Conservation (phyloP, 2,329 filamentous ascomycete genomes). For the Ustulina deusta region DNA sequence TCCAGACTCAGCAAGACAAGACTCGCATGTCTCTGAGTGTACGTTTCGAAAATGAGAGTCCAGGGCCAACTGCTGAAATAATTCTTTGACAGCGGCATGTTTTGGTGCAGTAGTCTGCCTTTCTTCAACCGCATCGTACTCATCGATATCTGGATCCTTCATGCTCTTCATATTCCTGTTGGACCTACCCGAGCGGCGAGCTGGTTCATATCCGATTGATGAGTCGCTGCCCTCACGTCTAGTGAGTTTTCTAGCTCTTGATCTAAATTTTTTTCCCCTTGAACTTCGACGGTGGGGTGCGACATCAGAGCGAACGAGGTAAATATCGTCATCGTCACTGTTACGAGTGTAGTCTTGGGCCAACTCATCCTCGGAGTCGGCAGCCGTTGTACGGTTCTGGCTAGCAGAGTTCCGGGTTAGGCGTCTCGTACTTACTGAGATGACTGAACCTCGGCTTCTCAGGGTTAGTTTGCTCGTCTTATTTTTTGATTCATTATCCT, state of each 20-base stretch:
- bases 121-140: constrained; percentile 65
- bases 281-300: constrained; percentile 38
- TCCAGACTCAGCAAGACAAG: constrained; percentile 70
- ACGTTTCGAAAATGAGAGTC: constrained; percentile 75
- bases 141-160: constrained; percentile 67
- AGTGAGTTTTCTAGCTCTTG: constrained; percentile 28
- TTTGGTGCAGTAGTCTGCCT: constrained; percentile 61
- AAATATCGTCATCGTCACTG: constrained; percentile 43
- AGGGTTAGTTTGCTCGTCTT: not conserved
- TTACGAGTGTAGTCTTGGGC: constrained; percentile 40
- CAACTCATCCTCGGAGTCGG: constrained; percentile 51
- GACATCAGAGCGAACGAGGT: constrained; percentile 48
- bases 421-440: constrained; percentile 24
- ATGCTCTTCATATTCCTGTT: constrained; percentile 60
- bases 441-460: constrained; percentile 17
- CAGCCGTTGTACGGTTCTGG: constrained; percentile 18
- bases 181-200: constrained; percentile 62
- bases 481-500: constrained; percentile 35
- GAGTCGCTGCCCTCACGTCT: constrained; percentile 51
- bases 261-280: constrained; percentile 37
- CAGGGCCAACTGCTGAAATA: constrained; percentile 72
- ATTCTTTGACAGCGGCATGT: constrained; percentile 75
- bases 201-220: constrained; percentile 66
- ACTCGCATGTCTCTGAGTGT: constrained; percentile 79
- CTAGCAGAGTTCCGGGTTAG: constrained; percentile 34